Conservation (phyloP, 768 basidiomycete species). For the Suillus subalutaceus region DNA sequence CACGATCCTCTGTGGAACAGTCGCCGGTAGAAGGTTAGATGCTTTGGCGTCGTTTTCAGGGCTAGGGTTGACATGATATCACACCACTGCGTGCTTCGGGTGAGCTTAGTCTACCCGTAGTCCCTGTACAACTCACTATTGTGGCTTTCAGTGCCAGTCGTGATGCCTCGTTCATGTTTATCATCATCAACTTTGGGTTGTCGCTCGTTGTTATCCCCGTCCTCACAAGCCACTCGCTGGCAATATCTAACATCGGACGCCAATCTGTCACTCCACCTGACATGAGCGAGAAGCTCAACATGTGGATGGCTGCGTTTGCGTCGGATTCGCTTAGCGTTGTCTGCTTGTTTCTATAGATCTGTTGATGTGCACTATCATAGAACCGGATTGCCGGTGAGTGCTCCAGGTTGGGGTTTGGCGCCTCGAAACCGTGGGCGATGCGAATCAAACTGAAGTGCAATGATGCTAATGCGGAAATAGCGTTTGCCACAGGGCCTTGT, state of each 20-base stretch:
- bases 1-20: constrained; percentile 57
- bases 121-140: constrained; percentile 54
- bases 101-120: background rate
- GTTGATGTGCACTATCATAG: constrained; percentile 68
- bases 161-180: constrained; percentile 53
- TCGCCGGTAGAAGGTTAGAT: constrained; percentile 65
- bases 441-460: constrained; percentile 68
- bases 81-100: constrained; percentile 57
- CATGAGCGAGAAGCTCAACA: constrained; percentile 73
- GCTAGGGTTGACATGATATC: constrained; percentile 76
- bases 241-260: constrained; percentile 68
- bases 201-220: constrained; percentile 65
- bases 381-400: constrained; percentile 64
- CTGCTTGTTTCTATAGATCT: constrained; percentile 58
- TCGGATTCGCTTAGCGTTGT: constrained; percentile 65
- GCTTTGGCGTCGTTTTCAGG: constrained; percentile 61
- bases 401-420: constrained; percentile 53
- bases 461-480: constrained; percentile 75
- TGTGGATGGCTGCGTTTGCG: constrained; percentile 77
- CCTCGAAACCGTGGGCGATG: constrained; percentile 62
- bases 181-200: constrained; percentile 62
- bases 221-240: constrained; percentile 76
- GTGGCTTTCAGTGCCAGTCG: constrained; percentile 70
- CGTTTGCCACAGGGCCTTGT: constrained; percentile 69
- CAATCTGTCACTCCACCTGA: constrained; percentile 71